phyloP scores from a whole-genome alignment of 1,139 yeast genomes.

The Blastobotrys ciferrii region DNA sequence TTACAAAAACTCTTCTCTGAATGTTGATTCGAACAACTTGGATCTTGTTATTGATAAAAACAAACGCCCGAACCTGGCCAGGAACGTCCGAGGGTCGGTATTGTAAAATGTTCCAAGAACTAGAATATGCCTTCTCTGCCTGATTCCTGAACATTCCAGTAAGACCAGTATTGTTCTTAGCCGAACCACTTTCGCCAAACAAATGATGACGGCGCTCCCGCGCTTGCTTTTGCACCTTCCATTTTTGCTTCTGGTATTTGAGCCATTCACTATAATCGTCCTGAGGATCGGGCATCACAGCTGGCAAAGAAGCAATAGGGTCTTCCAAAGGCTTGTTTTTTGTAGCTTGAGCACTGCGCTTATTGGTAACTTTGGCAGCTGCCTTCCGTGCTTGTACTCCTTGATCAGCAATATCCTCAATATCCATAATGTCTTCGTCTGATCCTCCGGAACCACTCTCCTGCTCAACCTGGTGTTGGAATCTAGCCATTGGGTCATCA shows the following conservation, averaged over 20 bases:
- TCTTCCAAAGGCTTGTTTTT: slow-evolving; percentile 2
- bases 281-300: slow-evolving; percentile 56
- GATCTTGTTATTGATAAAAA: slow-evolving; percentile 65
- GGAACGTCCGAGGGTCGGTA: slow-evolving; percentile 54
- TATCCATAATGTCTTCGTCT: slow-evolving; percentile 47
- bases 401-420: slow-evolving; percentile 64
- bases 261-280: slow-evolving; percentile 78
- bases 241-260: slow-evolving; percentile 74
- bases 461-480: slow-evolving; percentile 1
- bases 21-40: slow-evolving; percentile 73
- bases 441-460: slow-evolving; percentile 16
- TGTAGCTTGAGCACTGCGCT: background rate
- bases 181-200: slow-evolving; percentile 63
- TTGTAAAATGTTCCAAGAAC: slow-evolving; percentile 83
- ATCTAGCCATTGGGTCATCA: slow-evolving; percentile 7
- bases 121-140: slow-evolving; percentile 68
- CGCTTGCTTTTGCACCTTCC: slow-evolving; percentile 74
- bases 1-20: slow-evolving; percentile 69
- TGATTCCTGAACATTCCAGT: slow-evolving; percentile 71
- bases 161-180: slow-evolving; percentile 46
- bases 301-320: slow-evolving; percentile 24
- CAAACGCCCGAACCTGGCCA: slow-evolving; percentile 76
- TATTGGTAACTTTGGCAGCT: background rate
- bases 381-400: slow-evolving; percentile 20
- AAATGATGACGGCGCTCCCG: slow-evolving; percentile 69